These are phyloP conservation scores for Termitomyces sp. DNA, from an alignment of 768 basidiomycete species.

Conservation along the genomic window DNA sequence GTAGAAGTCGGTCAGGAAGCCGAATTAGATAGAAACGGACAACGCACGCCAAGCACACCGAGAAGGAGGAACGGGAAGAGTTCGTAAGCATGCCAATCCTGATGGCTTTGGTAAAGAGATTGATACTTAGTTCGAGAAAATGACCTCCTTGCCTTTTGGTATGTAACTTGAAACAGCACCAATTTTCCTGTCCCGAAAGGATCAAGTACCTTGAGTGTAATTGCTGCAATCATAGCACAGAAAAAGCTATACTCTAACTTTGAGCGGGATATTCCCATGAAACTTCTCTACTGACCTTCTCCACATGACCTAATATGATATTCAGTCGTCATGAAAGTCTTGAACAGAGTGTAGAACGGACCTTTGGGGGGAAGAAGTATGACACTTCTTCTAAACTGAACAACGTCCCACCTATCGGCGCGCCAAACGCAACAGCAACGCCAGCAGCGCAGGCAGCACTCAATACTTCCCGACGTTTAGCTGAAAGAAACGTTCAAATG, in stretches of 20 bases:
- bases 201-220: conserved; percentile 88
- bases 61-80: conserved; percentile 79
- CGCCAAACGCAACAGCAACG: conserved; percentile 95
- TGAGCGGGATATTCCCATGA: conserved; percentile 16
- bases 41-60: conserved; percentile 80
- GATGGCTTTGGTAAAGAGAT: background rate
- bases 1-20: conserved; percentile 6
- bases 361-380: conserved; percentile 96
- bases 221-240: conserved; percentile 96
- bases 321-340: background rate
- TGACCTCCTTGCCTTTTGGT: conserved; percentile 55
- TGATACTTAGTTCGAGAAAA: background rate
- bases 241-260: conserved; percentile 67
- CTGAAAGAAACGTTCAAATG: conserved; percentile 28
- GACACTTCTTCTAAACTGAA: conserved; percentile 95
- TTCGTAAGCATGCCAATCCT: conserved; percentile 95
- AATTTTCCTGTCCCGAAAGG: conserved; percentile 95
- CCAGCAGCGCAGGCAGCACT: conserved; percentile 97
- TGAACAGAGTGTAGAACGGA: conserved; percentile 16
- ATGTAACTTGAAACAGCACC: conserved; percentile 88
- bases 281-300: conserved; percentile 53
- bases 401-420: conserved; percentile 89
- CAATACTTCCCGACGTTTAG: conserved; percentile 89
- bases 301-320: conserved; percentile 74
- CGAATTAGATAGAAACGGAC: background rate